Evolutionary conservation across 345 rosid genomes (phyloP).

Genomic region (Citrus trifoliata): DNA sequence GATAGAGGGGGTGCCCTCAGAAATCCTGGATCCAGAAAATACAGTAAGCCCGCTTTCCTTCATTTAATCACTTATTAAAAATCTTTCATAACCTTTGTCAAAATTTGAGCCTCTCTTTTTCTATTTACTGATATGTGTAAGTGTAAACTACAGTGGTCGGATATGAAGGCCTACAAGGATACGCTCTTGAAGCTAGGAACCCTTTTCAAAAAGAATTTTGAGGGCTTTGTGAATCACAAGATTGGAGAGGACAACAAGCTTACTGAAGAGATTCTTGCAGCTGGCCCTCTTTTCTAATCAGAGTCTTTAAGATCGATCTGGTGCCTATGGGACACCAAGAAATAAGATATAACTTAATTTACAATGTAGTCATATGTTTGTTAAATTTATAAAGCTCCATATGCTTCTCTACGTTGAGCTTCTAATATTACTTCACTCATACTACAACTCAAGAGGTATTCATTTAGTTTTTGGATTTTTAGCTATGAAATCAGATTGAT

Average conservation of each 20-base stretch:
- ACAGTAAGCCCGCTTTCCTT: conserved; percentile 40
- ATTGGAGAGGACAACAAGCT: conserved; percentile 73
- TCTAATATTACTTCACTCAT: background rate
- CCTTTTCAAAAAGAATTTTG: conserved; percentile 76
- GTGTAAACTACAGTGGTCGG: conserved; percentile 58
- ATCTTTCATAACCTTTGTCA: background rate
- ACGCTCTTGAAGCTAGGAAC: conserved; percentile 77
- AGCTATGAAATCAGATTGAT: background rate
- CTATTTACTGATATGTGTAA: background rate
- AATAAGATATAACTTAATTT: background rate
- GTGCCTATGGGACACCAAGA: background rate
- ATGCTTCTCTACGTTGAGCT: background rate
- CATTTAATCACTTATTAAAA: background rate
- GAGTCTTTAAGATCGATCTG: background rate
- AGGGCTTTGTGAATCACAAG: conserved; percentile 61
- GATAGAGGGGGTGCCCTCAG: conserved; percentile 78
- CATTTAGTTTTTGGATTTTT: background rate
- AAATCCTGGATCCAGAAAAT: conserved; percentile 71
- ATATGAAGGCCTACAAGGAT: conserved; percentile 67
- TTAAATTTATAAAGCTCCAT: background rate
- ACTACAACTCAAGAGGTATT: background rate
- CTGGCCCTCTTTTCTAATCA: conserved; percentile 63
- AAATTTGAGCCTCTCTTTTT: background rate
- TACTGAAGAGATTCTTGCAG: conserved; percentile 73
- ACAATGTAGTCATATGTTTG: background rate